Percentiles rank a stretch among this genome's conserved stretches.
Conservation (phyloP, 2,329 filamentous ascomycete genomes). For the Claviceps sp. region DNA sequence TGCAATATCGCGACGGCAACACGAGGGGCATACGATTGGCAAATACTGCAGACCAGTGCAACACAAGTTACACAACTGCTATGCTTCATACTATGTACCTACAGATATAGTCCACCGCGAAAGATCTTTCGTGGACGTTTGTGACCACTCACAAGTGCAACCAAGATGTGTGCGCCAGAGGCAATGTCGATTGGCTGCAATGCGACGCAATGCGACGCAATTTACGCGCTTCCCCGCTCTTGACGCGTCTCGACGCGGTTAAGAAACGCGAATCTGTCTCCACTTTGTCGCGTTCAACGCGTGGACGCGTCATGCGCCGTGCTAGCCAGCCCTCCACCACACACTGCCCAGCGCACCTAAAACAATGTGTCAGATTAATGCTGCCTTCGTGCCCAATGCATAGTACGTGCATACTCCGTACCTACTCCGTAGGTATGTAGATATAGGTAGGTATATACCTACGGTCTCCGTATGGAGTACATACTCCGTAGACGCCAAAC, state of each 20-base stretch:
- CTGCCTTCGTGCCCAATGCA: neutral
- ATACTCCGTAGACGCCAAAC: neutral
- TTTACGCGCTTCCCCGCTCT: neutral
- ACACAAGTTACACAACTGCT: too few species aligned
- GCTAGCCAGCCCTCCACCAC: neutral
- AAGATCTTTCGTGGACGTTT: neutral
- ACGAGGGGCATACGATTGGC: too few species aligned
- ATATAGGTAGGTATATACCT: too few species aligned
- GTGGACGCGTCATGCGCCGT: neutral
- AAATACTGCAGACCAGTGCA: too few species aligned
- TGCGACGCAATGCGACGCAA: neutral
- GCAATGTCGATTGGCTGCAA: neutral
- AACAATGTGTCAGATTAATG: neutral
- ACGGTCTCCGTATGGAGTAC: too few species aligned
- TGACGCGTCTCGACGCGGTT: neutral
- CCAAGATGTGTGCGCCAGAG: neutral
- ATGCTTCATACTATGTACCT: too few species aligned
- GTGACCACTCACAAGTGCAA: neutral
- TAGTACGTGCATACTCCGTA: neutral
- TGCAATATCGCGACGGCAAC: too few species aligned
- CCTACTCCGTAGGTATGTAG: too few species aligned
- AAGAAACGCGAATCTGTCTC: neutral
- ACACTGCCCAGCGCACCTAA: neutral
- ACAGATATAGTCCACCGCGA: neutral
- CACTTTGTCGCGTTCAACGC: neutral